Evolutionary conservation across 768 basidiomycete species (phyloP).

Genomic region (Termitomyces sp.): DNA sequence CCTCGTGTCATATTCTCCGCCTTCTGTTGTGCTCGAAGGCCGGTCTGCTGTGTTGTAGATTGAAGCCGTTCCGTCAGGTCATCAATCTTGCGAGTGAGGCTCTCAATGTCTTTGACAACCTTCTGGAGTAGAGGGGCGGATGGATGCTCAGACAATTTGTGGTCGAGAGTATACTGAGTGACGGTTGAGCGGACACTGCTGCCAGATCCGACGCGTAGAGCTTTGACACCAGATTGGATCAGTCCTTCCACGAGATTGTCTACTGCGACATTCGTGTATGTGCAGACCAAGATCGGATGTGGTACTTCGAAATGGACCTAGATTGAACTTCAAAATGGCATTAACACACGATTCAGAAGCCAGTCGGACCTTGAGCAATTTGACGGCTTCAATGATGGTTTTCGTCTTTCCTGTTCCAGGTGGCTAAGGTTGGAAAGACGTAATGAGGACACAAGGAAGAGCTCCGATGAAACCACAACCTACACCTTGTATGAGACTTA

Average conservation of each 20-base stretch:
- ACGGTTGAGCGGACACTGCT: constrained; percentile 61
- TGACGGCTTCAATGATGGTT: constrained; percentile 85
- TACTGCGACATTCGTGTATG: constrained; percentile 91
- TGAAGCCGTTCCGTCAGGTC: constrained; percentile 23
- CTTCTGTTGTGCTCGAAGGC: constrained; percentile 20
- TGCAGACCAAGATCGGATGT: constrained; percentile 86
- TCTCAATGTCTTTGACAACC: constrained; percentile 38
- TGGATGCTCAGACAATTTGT: constrained; percentile 61
- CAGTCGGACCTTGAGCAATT: constrained; percentile 64
- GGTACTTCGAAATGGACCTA: constrained; percentile 79
- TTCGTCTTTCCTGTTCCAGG: constrained; percentile 94
- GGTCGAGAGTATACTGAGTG: constrained; percentile 57
- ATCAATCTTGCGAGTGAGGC: constrained; percentile 21
- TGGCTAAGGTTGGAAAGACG: constrained; percentile 46
- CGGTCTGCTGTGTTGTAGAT: constrained; percentile 20
- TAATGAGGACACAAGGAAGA: constrained; percentile 5
- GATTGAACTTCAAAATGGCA: constrained; percentile 3
- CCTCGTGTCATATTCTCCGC: constrained; percentile 32
- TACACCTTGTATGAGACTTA: constrained; percentile 88
- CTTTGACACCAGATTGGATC: constrained; percentile 56
- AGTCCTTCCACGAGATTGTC: constrained; percentile 87
- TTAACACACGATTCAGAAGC: neutral
- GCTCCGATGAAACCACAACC: constrained; percentile 23
- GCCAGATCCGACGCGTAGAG: constrained; percentile 72
- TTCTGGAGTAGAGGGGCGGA: constrained; percentile 43